Percentiles rank a stretch among this genome's conserved stretches.
phyloP scores from a whole-genome alignment of 345 rosid genomes.

The Clarkia xantiana region DNA sequence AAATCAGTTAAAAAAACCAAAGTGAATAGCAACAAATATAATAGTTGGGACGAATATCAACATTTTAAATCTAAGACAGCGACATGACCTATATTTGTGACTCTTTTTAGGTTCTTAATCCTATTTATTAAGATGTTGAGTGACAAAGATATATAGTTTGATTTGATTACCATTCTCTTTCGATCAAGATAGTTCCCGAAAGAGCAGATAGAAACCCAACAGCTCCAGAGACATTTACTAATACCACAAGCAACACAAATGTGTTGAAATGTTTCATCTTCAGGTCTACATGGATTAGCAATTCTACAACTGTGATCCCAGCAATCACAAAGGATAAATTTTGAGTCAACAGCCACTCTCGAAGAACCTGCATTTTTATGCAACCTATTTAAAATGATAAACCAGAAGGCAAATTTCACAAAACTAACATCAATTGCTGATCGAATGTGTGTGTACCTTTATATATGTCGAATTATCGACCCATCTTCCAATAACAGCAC shows the following conservation, averaged over 20 bases:
- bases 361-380: slow-evolving; percentile 38
- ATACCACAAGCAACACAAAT: slow-evolving; percentile 31
- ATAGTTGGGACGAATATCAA: too few species aligned
- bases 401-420: too few species aligned
- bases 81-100: too few species aligned
- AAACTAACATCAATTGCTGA: too few species aligned
- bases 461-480: slow-evolving; percentile 39
- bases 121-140: too few species aligned
- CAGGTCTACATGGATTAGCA: slow-evolving; percentile 31
- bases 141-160: too few species aligned
- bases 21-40: too few species aligned
- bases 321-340: slow-evolving; percentile 63
- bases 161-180: slow-evolving; percentile 93
- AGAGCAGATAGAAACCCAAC: slow-evolving; percentile 68
- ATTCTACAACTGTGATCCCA: slow-evolving; percentile 46
- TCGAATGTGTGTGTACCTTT: slow-evolving; percentile 19
- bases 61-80: too few species aligned
- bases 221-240: slow-evolving; percentile 66
- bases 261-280: slow-evolving; percentile 22
- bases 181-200: slow-evolving; percentile 69
- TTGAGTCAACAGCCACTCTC: slow-evolving; percentile 59
- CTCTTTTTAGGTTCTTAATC: too few species aligned
- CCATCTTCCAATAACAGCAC: slow-evolving; percentile 59
- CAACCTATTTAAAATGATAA: too few species aligned
- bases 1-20: too few species aligned